Conservation (phyloP, 768 basidiomycete species). For the Suillus occidentalis region DNA sequence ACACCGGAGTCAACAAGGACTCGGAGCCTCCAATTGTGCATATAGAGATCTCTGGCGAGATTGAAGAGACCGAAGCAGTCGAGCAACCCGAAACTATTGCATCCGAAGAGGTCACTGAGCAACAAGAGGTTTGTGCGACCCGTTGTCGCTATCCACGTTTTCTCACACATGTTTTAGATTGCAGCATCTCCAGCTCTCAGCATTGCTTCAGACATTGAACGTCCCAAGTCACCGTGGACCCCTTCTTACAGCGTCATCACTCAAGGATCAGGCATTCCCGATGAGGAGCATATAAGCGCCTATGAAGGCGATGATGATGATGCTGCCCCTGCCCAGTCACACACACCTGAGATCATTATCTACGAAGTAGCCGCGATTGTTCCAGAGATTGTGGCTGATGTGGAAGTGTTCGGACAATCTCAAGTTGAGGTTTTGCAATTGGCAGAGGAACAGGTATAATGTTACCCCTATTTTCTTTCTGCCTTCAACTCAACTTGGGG, state of each 20-base stretch:
- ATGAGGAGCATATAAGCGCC: slow-evolving; percentile 12
- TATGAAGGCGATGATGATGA: slow-evolving; percentile 1
- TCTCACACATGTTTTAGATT: background rate
- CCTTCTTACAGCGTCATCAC: slow-evolving; percentile 53
- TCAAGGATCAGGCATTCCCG: slow-evolving; percentile 36
- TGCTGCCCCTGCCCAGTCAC: background rate
- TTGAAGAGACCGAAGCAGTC: slow-evolving; percentile 4
- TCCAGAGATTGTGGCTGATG: background rate
- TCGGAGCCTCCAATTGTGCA: background rate
- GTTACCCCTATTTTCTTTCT: background rate
- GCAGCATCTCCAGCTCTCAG: background rate
- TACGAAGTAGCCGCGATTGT: slow-evolving; percentile 4
- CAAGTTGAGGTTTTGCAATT: background rate
- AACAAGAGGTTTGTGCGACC: background rate
- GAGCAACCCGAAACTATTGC: background rate
- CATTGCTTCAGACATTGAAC: slow-evolving; percentile 31
- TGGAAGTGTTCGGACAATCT: background rate
- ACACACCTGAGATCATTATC: slow-evolving; percentile 4
- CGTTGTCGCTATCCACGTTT: background rate
- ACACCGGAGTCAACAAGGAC: background rate
- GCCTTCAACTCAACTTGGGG: background rate
- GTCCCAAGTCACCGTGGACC: slow-evolving; percentile 52
- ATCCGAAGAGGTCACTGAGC: slow-evolving; percentile 5
- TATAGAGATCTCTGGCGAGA: background rate
- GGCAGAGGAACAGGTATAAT: background rate